Conservation (phyloP, 1,284 basidiomycete genomes). For the Ceratobasidium sp. region DNA sequence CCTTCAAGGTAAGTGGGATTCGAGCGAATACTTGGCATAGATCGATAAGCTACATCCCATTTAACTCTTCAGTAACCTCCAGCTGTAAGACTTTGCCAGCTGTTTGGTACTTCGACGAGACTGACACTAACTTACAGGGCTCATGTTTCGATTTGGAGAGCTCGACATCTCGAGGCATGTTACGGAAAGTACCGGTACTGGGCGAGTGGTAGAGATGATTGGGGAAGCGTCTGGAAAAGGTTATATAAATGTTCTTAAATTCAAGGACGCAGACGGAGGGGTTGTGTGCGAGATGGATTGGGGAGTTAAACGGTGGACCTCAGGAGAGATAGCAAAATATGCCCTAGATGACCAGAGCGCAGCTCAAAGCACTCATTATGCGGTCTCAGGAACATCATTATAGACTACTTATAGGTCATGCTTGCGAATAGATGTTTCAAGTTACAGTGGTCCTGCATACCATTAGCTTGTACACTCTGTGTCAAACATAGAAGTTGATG, state of each 20-base stretch:
- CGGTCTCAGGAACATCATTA: too few relatives aligned
- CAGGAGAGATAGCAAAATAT: slow-evolving; percentile 10
- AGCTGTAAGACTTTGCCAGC: background rate
- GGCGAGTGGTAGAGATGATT: background rate
- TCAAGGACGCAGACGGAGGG: slow-evolving; percentile 4
- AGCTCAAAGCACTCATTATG: too few relatives aligned
- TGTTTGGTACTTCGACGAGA: background rate
- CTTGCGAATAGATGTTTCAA: too few relatives aligned
- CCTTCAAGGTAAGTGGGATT: background rate
- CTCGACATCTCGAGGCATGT: slow-evolving; percentile 4
- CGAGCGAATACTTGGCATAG: background rate
- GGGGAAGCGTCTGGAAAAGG: background rate
- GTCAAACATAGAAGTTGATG: too few relatives aligned
- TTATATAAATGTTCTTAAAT: background rate
- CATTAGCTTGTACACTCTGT: too few relatives aligned
- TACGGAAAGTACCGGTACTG: background rate
- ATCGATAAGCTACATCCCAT: too few relatives aligned
- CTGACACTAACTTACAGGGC: background rate
- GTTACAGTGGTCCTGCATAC: too few relatives aligned
- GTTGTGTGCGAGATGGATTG: slow-evolving; percentile 10
- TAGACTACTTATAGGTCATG: too few relatives aligned
- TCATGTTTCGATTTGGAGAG: background rate
- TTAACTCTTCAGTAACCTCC: background rate
- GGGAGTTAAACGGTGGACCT: background rate
- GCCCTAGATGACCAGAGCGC: background rate